Conservation (phyloP, 164 flowering plant genomes). For the Platanus orientalis region DNA sequence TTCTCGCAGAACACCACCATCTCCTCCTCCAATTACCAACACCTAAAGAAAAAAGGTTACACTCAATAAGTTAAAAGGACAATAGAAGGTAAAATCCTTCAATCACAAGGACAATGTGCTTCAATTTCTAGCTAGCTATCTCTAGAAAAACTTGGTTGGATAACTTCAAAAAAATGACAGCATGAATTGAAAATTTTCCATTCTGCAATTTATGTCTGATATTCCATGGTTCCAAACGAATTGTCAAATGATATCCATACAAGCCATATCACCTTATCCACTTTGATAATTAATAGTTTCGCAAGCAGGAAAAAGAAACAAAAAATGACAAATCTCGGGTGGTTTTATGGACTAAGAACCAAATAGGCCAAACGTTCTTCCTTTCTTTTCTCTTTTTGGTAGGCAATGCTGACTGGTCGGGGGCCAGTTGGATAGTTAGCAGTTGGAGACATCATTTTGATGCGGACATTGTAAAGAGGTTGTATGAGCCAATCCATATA, state of each 20-base stretch:
- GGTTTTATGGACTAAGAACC: too few species aligned
- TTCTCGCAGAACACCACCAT: conserved; percentile 43
- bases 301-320: too few species aligned
- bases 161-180: not conserved
- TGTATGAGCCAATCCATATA: too few species aligned
- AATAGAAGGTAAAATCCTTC: not conserved
- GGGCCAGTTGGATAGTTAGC: too few species aligned
- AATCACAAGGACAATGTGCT: too few species aligned
- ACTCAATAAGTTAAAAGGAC: not conserved
- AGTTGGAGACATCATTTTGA: too few species aligned
- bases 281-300: too few species aligned
- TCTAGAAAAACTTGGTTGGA: not conserved
- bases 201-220: not conserved
- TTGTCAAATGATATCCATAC: not conserved
- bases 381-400: too few species aligned
- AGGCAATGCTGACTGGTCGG: too few species aligned
- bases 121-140: not conserved
- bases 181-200: not conserved
- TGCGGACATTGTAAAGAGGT: too few species aligned
- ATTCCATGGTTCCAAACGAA: not conserved
- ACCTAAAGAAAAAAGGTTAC: conserved; percentile 16
- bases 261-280: not conserved
- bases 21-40: conserved; percentile 42
- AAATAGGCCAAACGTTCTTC: too few species aligned
- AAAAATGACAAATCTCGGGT: too few species aligned